Conservation (phyloP, 2,329 filamentous ascomycete species). For the Hypoxylon sp. region DNA sequence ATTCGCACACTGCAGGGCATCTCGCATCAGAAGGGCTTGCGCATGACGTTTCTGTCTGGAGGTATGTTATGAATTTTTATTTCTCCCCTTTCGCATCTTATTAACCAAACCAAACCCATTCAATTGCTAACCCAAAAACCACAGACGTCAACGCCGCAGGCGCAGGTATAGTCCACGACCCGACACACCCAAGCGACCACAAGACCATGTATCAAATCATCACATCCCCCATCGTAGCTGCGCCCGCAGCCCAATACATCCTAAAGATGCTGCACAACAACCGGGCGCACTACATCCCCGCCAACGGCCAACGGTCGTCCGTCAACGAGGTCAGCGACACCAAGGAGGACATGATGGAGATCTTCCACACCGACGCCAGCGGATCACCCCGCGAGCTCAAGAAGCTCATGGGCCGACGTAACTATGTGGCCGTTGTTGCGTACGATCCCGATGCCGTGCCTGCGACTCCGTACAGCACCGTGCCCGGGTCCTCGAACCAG, state of each 20-base stretch:
- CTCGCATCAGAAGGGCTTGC: constrained; percentile 90
- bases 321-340: constrained; percentile 81
- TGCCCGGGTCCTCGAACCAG: constrained; percentile 42
- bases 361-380: constrained; percentile 93
- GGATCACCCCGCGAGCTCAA: constrained; percentile 85
- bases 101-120: neutral
- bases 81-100: neutral
- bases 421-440: constrained; percentile 92
- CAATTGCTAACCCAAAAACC: constrained; percentile 30
- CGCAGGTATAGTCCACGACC: constrained; percentile 93
- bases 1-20: constrained; percentile 97
- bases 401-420: constrained; percentile 90
- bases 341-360: constrained; percentile 99
- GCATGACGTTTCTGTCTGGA: constrained; percentile 96
- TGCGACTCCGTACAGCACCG: constrained; percentile 43
- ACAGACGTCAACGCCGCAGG: constrained; percentile 87
- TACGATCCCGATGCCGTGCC: constrained; percentile 84
- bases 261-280: constrained; percentile 96
- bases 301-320: constrained; percentile 78
- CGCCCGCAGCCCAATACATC: constrained; percentile 84
- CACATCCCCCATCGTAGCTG: constrained; percentile 89
- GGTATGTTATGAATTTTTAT: too few relatives aligned
- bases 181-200: constrained; percentile 87
- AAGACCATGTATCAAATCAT: constrained; percentile 99
- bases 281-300: constrained; percentile 88